Conservation (phyloP, 495 filamentous ascomycete genomes). For the Tuber umbilicatum region DNA sequence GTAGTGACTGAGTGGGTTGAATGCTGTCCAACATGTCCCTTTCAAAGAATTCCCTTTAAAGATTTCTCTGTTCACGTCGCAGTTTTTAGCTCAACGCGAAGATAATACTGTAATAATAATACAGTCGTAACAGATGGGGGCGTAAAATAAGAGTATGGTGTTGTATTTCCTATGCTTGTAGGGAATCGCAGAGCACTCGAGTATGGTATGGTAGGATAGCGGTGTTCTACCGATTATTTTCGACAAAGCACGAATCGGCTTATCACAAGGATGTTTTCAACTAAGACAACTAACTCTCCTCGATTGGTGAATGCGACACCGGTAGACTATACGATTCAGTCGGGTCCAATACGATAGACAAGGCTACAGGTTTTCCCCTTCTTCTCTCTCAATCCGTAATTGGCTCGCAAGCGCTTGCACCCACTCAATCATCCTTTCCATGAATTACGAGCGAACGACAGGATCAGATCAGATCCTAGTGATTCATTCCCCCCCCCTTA, state of each 20-base stretch:
- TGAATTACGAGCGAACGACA: neutral
- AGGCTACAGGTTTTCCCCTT: neutral
- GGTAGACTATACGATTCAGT: neutral
- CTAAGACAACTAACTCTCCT: neutral
- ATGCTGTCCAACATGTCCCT: neutral
- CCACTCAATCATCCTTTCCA: neutral
- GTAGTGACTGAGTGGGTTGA: neutral
- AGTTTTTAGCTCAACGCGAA: neutral
- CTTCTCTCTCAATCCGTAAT: neutral
- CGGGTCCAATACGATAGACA: neutral
- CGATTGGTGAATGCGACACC: neutral
- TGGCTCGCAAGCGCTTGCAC: conserved; percentile 3
- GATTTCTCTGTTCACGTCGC: neutral
- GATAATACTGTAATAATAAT: neutral
- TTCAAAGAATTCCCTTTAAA: neutral
- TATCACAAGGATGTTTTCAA: neutral
- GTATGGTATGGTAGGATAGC: too few species aligned
- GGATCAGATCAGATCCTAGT: neutral
- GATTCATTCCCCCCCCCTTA: neutral
- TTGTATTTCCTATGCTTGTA: neutral
- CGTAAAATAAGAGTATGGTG: neutral
- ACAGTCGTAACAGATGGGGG: neutral
- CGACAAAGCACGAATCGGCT: neutral
- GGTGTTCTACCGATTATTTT: neutral
- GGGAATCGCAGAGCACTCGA: neutral